Base-by-base conservation (phyloP, 306 rosid species). In the Citrullus amarus region DNA sequence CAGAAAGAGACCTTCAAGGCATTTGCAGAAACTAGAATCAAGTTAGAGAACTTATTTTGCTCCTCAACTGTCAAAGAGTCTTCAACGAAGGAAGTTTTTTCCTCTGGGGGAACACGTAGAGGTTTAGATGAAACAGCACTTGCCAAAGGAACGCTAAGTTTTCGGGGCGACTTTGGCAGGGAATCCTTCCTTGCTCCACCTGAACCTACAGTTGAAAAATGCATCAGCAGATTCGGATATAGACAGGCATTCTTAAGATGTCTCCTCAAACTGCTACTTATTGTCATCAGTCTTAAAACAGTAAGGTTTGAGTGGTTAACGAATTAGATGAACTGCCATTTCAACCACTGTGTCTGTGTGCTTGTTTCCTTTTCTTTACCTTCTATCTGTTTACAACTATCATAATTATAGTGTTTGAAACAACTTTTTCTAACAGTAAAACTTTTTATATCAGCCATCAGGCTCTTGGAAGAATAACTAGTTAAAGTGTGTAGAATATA, bases 161-260 rank as follows among this genome's bases (percentile, higher is more conserved):
- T 81, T 43, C 54, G 75, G 60, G 96, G 85, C 13, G 90, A 83
- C 71, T 82, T 82, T 79, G 92, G 87, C 76, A 48, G 87, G 25
- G 92, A 86, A 82, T 76, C 34, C 80, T 84, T 88, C 79, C 14
- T 77, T 65, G 39, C 55, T 43, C 85, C 87, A 78, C 84, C 39
- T 16, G 86, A 82, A 28, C 91, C 98, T 91, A 82, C 85, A 86
- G 58, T 34, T 3, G n/a, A 54, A 61, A 71, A 75, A 53, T 16
- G 38, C 32, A 75, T 36, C 38, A 54, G 58, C 69, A 48, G 54
- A 58, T 76, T 17, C 54, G 41, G 53, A 68, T 67, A 32, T n/a
- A 66, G 51, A 67, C 16, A 1, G 22, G 2, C 70, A 30, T 30
- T 39, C 51, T 67, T 39, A 22, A 18, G 5, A 67, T 38, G 16